A percentile compares a stretch with the other conserved stretches of the same genome.
These are phyloP conservation scores for Crithidia brevicula DNA, from an alignment of 208 protist genomes.

Conservation along the genomic window DNA sequence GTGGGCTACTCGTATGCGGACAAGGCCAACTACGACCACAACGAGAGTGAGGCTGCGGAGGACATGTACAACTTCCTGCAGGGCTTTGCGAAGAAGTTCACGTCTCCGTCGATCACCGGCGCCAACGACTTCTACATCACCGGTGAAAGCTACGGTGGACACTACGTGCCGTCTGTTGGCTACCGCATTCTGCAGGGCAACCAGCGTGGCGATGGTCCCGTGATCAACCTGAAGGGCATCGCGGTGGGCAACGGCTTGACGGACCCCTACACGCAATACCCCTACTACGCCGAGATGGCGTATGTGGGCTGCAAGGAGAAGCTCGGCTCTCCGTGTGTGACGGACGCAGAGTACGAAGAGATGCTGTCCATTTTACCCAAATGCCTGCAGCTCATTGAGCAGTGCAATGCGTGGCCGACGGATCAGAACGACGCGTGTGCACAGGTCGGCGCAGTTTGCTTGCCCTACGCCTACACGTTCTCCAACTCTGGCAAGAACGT, in stretches of 20 bases:
- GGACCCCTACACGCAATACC: constrained; percentile 80
- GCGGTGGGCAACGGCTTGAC: constrained; percentile 92
- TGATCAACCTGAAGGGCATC: constrained; percentile 72
- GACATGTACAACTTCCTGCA: constrained; percentile 91
- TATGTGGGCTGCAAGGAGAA: constrained; percentile 64
- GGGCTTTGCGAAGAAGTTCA: constrained; percentile 63
- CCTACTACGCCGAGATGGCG: constrained; percentile 57
- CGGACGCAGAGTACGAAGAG: constrained; percentile 28
- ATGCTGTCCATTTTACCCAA: constrained; percentile 36
- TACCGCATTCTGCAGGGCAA: constrained; percentile 55
- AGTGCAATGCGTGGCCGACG: neutral
- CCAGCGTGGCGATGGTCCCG: constrained; percentile 27
- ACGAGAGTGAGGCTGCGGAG: constrained; percentile 72
- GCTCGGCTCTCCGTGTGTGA: constrained; percentile 61
- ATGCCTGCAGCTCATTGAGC: neutral
- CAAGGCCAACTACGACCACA: constrained; percentile 54
- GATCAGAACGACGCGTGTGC: neutral
- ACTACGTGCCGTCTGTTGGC: constrained; percentile 71
- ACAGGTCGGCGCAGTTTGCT: neutral
- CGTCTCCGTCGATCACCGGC: constrained; percentile 49
- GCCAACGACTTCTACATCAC: constrained; percentile 80
- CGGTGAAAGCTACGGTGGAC: constrained; percentile 86
- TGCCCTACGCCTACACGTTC: constrained; percentile 21
- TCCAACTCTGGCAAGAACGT: constrained; percentile 55
- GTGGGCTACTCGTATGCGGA: constrained; percentile 86